Percentiles rank a stretch among this genome's conserved stretches.
These are phyloP conservation scores for Vitis hybrid DNA, from an alignment of 177 flowering plant genomes.

Conservation along the genomic window DNA sequence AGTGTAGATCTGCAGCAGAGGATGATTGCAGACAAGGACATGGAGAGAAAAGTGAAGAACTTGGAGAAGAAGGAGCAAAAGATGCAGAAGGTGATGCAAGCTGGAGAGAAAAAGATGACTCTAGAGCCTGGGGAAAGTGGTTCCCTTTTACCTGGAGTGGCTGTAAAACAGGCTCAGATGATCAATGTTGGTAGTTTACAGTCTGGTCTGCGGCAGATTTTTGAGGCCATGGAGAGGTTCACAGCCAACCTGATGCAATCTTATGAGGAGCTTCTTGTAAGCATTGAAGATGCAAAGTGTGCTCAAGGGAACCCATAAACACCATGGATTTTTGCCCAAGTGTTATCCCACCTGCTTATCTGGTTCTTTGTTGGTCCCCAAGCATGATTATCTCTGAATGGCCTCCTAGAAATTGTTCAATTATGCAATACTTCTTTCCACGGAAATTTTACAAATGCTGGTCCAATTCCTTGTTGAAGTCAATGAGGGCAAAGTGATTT, in stretches of 20 bases:
- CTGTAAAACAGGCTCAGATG: not conserved
- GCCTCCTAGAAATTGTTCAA: too few relatives aligned
- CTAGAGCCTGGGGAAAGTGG: not conserved
- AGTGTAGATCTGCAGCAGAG: constrained; percentile 21
- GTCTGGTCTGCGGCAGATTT: constrained; percentile 16
- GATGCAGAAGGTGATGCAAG: constrained; percentile 20
- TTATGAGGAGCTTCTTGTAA: constrained; percentile 20
- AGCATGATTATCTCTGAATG: too few relatives aligned
- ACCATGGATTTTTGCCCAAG: not conserved
- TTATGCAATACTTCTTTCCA: too few relatives aligned
- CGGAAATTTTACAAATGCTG: too few relatives aligned
- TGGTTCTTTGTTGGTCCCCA: too few relatives aligned
- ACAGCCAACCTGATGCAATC: constrained; percentile 12
- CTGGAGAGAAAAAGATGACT: constrained; percentile 13
- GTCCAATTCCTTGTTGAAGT: too few relatives aligned
- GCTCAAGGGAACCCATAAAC: not conserved
- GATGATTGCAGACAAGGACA: constrained; percentile 16
- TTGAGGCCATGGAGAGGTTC: constrained; percentile 28
- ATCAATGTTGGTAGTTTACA: constrained; percentile 1
- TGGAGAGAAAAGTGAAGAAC: constrained; percentile 27
- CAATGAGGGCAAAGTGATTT: too few relatives aligned
- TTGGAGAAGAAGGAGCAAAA: constrained; percentile 31
- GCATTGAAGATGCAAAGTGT: constrained; percentile 1
- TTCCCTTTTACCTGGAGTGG: not conserved
- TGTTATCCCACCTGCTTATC: too few relatives aligned